Conservation (phyloP, 495 filamentous ascomycete genomes). For the Lasiosphaeris hirsuta region DNA sequence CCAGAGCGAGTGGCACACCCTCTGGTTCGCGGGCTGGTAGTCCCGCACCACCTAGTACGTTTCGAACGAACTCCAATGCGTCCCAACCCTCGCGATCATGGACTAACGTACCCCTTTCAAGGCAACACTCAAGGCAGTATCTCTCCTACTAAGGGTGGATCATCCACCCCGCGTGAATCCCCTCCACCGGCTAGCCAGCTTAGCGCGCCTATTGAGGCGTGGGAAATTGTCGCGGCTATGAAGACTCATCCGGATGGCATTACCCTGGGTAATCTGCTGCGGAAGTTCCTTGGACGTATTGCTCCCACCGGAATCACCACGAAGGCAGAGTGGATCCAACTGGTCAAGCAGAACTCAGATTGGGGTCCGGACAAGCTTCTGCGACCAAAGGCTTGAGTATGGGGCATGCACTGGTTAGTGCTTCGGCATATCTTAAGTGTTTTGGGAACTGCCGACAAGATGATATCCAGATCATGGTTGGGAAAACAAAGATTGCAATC, state of each 20-base stretch:
- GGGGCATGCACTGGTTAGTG: too few species aligned
- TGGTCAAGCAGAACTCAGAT: slow-evolving; percentile 33
- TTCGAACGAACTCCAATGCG: background rate
- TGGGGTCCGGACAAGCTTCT: slow-evolving; percentile 47
- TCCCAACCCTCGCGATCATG: background rate
- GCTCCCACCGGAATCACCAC: slow-evolving; percentile 42
- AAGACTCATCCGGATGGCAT: slow-evolving; percentile 43
- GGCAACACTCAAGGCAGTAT: slow-evolving; percentile 8
- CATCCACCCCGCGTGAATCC: slow-evolving; percentile 23
- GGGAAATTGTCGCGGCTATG: slow-evolving; percentile 64
- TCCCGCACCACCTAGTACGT: slow-evolving; percentile 39
- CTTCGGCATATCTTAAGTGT: background rate
- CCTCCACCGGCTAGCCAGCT: slow-evolving; percentile 15
- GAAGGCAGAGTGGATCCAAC: slow-evolving; percentile 47
- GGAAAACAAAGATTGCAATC: too few species aligned
- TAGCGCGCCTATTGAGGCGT: slow-evolving; percentile 32
- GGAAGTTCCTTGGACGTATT: slow-evolving; percentile 58
- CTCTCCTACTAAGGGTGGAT: slow-evolving; percentile 39
- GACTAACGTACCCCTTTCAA: slow-evolving; percentile 1
- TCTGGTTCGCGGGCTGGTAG: slow-evolving; percentile 53
- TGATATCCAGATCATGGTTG: too few species aligned
- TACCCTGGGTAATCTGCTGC: slow-evolving; percentile 55
- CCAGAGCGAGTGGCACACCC: slow-evolving; percentile 42
- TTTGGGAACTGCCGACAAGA: background rate
- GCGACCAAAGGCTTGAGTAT: slow-evolving; percentile 31